A percentile compares a stretch with the other conserved stretches of the same genome.
These are phyloP conservation scores for Mytilinidion resinicola DNA, from an alignment of 495 filamentous ascomycete genomes.

Conservation along the genomic window DNA sequence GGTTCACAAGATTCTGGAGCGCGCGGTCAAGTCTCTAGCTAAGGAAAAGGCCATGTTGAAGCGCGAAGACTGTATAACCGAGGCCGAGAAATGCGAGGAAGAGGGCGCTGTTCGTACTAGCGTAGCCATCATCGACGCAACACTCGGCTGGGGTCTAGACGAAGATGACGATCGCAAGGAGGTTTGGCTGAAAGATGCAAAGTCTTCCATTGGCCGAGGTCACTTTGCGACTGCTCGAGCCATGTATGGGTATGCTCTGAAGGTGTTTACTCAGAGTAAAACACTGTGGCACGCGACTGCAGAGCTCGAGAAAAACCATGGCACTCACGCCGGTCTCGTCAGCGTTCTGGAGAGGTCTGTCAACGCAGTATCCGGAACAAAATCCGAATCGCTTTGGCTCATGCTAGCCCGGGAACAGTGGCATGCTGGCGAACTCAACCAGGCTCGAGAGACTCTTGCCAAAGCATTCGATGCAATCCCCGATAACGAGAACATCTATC, in stretches of 20 bases:
- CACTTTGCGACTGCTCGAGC: conserved; percentile 85
- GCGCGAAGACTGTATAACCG: conserved; percentile 91
- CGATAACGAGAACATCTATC: conserved; percentile 95
- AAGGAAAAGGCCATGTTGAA: conserved; percentile 93
- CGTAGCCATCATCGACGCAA: conserved; percentile 81
- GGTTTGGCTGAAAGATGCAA: conserved; percentile 90
- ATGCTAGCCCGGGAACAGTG: conserved; percentile 91
- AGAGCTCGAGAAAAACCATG: conserved; percentile 86
- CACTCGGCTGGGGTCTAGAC: conserved; percentile 86
- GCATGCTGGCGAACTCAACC: conserved; percentile 77
- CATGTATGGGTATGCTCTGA: conserved; percentile 85
- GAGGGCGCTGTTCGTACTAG: conserved; percentile 86
- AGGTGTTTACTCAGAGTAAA: conserved; percentile 76
- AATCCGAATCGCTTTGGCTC: conserved; percentile 89
- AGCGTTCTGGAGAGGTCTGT: conserved; percentile 86
- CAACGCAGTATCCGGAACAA: conserved; percentile 67
- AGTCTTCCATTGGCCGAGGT: conserved; percentile 65
- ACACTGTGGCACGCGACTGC: conserved; percentile 83
- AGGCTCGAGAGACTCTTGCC: conserved; percentile 73
- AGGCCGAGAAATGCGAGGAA: conserved; percentile 91
- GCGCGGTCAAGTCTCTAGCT: conserved; percentile 82
- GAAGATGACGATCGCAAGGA: conserved; percentile 97
- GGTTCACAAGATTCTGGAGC: conserved; percentile 80
- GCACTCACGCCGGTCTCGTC: conserved; percentile 74
- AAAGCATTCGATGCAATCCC: conserved; percentile 88